Base-by-base conservation (phyloP, 805 yeast genomes). In the Vanderwaltozyma verrucispora region DNA sequence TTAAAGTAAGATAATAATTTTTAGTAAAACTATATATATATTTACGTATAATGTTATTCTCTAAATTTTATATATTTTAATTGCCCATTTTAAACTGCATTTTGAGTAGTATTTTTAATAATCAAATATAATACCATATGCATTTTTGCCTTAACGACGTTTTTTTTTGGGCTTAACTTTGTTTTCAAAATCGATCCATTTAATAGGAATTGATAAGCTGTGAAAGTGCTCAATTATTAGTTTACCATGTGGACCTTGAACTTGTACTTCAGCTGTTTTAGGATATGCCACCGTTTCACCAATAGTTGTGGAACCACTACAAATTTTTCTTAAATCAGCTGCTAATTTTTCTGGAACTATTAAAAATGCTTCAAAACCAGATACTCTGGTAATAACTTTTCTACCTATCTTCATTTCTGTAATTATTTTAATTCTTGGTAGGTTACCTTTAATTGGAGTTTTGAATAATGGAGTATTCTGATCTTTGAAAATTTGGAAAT, bases 171-270 rank as follows among this genome's bases (percentile, higher is more conserved):
- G 60, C 51, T 75, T 79, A 18, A 72, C 53, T 50, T 76, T 80
- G 49, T 82, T 82, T 39, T 71, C 77, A 40, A 74, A 71, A 18
- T 69, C 71, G 14, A 89, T 77, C 79, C 80, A 82, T 14, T 68
- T 56, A 4, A 69, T 55, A 18, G 80, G 78, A 19, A 89, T 60
- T 0, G 95, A 94, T 37, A 67, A 64, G 40, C 75, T 62, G 63
- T 31, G 68, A 40, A 88, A 60, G 32, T 79, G 55, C 2, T 77
- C 79, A n/a, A 68, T 62, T 10, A 81, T 74, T 0, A 69, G 56
- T 33, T 74, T 70, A 18, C 77, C 76, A 54, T 89, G 97, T 2
- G 89, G 82, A 0, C 98, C 98, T 62, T 92, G 97, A 2, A 92
- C 94, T 33, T 77, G 70, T 4, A 92, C 86, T 49, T 84, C 94